phyloP scores from a whole-genome alignment of 768 basidiomycete species.

The Mycena kentingensis region DNA sequence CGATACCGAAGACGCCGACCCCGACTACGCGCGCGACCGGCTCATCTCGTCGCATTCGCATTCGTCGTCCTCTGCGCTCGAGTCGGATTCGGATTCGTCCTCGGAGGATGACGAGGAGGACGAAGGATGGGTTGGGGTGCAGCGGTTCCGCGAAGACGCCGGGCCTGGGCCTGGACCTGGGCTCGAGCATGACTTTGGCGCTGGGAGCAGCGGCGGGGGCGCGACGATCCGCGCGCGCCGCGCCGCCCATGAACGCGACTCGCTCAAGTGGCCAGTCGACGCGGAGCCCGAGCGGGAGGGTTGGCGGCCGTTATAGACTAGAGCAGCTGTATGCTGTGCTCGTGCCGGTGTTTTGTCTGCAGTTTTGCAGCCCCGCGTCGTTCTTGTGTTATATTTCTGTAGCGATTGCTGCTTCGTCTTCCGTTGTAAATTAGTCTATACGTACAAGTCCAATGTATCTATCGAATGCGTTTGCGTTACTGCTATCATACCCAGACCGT shows the following conservation, averaged over 20 bases:
- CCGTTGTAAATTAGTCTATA: too few species aligned
- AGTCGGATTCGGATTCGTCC: constrained; percentile 1
- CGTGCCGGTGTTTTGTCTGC: too few species aligned
- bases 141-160: constrained; percentile 8
- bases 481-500: too few species aligned
- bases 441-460: too few species aligned
- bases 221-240: not conserved
- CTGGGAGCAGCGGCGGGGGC: not conserved
- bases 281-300: constrained; percentile 22
- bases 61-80: too few species aligned
- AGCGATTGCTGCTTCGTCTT: too few species aligned
- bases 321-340: too few species aligned
- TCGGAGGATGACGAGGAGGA: constrained; percentile 1
- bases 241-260: constrained; percentile 11
- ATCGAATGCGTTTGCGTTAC: too few species aligned
- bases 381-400: too few species aligned
- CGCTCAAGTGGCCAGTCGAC: constrained; percentile 23
- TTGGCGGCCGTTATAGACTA: constrained; percentile 16
- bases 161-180: not conserved
- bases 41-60: too few species aligned
- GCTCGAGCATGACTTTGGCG: not conserved
- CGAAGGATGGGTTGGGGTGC: constrained; percentile 15
- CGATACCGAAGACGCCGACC: not conserved
- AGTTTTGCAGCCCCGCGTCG: too few species aligned
- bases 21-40: not conserved